Percentiles rank a stretch among this genome's conserved stretches.
Conservation (phyloP, 768 basidiomycete species). For the Trametes maxima region DNA sequence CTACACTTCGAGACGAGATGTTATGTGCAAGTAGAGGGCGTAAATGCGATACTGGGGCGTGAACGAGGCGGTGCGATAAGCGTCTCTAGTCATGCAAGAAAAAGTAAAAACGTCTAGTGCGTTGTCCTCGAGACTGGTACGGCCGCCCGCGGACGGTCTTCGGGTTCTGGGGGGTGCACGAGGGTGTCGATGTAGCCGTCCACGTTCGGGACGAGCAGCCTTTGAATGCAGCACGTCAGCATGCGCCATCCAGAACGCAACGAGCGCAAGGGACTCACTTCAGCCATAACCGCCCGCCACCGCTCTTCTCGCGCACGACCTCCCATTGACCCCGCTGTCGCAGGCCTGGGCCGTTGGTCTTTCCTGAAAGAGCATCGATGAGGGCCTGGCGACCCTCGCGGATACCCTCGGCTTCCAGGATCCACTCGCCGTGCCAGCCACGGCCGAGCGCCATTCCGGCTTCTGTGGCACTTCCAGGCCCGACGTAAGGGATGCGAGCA, state of each 20-base stretch:
- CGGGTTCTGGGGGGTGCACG: constrained; percentile 21
- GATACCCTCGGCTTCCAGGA: constrained; percentile 79
- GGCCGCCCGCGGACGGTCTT: constrained; percentile 3
- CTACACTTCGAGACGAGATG: constrained; percentile 3
- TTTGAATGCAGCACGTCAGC: constrained; percentile 1
- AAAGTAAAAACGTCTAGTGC: neutral
- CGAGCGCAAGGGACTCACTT: constrained; percentile 43
- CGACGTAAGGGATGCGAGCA: constrained; percentile 48
- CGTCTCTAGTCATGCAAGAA: constrained; percentile 1
- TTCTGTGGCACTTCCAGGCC: constrained; percentile 28
- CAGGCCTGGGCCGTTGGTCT: constrained; percentile 30
- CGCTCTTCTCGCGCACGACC: constrained; percentile 63
- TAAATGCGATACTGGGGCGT: neutral
- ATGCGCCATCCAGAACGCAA: neutral
- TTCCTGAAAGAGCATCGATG: constrained; percentile 55
- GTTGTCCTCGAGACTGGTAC: constrained; percentile 8
- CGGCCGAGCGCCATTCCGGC: constrained; percentile 49
- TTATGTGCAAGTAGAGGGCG: neutral
- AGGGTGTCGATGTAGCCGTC: constrained; percentile 24
- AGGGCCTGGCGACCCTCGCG: constrained; percentile 60
- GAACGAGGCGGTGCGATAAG: neutral
- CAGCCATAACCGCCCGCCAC: constrained; percentile 62
- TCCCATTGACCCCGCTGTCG: constrained; percentile 45
- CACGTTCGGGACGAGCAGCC: constrained; percentile 25
- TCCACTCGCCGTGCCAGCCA: constrained; percentile 80